A percentile compares a stretch with the other conserved stretches of the same genome.
phyloP scores from a whole-genome alignment of 108 stramenopile genomes.

The Fragilaria radians region DNA sequence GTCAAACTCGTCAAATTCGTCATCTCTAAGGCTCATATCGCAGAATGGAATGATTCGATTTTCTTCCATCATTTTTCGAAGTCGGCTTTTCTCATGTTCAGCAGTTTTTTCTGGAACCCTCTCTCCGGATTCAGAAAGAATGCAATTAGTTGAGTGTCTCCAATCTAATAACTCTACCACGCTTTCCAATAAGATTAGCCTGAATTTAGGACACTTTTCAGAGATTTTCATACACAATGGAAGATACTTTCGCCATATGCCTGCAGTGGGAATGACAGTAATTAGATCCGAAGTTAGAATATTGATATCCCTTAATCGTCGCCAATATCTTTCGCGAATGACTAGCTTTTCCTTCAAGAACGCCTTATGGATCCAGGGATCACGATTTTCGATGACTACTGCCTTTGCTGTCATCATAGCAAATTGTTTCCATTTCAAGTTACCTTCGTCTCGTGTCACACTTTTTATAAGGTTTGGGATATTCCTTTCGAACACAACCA shows the following conservation, averaged over 20 bases:
- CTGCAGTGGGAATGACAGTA: conserved; percentile 32
- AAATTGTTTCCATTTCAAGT: too few species aligned
- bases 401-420: background rate
- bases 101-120: conserved; percentile 18
- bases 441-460: too few species aligned
- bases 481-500: too few species aligned
- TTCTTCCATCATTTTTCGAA: conserved; percentile 21
- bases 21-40: conserved; percentile 28
- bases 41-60: conserved; percentile 20
- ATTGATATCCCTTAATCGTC: background rate
- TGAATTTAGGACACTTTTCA: background rate
- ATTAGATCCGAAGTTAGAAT: background rate
- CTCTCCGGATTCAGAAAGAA: background rate
- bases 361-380: conserved; percentile 16
- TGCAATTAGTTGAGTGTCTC: conserved; percentile 22
- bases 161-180: conserved; percentile 44
- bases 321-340: conserved; percentile 32
- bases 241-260: conserved; percentile 38
- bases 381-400: background rate
- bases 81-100: conserved; percentile 28
- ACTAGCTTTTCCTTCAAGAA: conserved; percentile 39
- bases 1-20: conserved; percentile 39
- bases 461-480: too few species aligned
- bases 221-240: conserved; percentile 7
- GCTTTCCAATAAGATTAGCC: conserved; percentile 28